Base-by-base conservation (phyloP, 2,329 filamentous ascomycete genomes). In the Blastomyces emzantsi region DNA sequence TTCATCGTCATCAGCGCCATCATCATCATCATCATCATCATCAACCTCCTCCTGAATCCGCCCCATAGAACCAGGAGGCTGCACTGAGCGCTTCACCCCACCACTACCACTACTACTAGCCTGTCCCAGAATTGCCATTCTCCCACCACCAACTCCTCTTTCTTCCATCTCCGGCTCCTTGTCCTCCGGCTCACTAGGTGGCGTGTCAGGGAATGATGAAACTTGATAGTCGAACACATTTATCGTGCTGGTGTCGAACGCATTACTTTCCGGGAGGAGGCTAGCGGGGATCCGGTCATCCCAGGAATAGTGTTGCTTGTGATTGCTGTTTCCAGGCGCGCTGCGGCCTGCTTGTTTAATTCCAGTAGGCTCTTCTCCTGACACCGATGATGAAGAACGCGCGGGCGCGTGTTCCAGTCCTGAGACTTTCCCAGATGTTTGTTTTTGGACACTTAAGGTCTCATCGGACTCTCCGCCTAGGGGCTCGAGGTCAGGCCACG, bases 201-300 rank as follows among this genome's bases (percentile, higher is more conserved):
- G 41, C 17, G 49, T 52, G n/a, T 62, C 51, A 7, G 47, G 33
- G 61, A 77, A 78, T 8, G 70, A 71, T 17, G 73, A 69, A 11
- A 76, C 72, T 64, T 77, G 71, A 47, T 75, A 76, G 64, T 76
- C 75, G 59, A 75, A 75, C 2, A 76, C 74, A 60, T 77, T 76
- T 57, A 19, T 57, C n/a, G 52, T 22, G 2, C 7, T 55, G 7
- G 25, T 13, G 57, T 8, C 30, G 25, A 4, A 13, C 22, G 19
- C 2, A 22, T 8, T 4, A 8, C 43, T 59, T 49, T 54, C n/a
- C 13, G 68, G 36, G 64, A 66, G 39, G 61, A 60, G 28, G 68
- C 68, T 60, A 6, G 57, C 28, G 7, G 57, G 57, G 17, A 47
- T 28, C 17, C 43, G 57, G 13, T 60, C 57, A 41, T 60, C 57